Conservation (phyloP, 768 basidiomycete genomes). For the Hemileccinum impolitum region DNA sequence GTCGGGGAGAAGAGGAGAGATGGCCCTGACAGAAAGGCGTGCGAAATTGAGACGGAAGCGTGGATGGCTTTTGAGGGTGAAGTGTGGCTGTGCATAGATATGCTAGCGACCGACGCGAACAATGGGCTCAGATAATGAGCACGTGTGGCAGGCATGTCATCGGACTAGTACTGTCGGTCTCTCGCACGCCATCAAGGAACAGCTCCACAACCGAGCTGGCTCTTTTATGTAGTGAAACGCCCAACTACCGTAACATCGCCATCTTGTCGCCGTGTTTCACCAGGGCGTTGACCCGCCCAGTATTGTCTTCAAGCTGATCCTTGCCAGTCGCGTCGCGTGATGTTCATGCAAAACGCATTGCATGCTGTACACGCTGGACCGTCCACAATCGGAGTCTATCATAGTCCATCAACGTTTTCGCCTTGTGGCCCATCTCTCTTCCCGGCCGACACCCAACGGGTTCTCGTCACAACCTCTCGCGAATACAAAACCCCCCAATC, state of each 20-base stretch:
- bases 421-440: slow-evolving; percentile 1
- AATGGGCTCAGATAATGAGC: too few relatives aligned
- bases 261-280: too few relatives aligned
- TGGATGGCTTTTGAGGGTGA: slow-evolving; percentile 30
- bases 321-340: not conserved
- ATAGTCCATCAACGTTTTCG: slow-evolving; percentile 1
- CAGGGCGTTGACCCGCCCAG: too few relatives aligned
- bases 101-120: not conserved
- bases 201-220: too few relatives aligned
- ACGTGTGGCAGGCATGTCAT: too few relatives aligned
- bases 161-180: too few relatives aligned
- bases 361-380: not conserved
- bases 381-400: slow-evolving; percentile 6
- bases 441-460: slow-evolving; percentile 4
- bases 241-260: too few relatives aligned
- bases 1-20: slow-evolving; percentile 20
- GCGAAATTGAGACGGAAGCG: slow-evolving; percentile 24
- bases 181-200: too few relatives aligned
- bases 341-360: slow-evolving; percentile 12
- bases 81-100: slow-evolving; percentile 25
- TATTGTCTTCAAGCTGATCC: too few relatives aligned
- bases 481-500: not conserved
- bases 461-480: too few relatives aligned
- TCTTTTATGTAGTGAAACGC: too few relatives aligned
- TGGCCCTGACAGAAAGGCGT: slow-evolving; percentile 27